Evolutionary conservation across 306 rosid species (phyloP).

Genomic region (Prunus fruticosa): DNA sequence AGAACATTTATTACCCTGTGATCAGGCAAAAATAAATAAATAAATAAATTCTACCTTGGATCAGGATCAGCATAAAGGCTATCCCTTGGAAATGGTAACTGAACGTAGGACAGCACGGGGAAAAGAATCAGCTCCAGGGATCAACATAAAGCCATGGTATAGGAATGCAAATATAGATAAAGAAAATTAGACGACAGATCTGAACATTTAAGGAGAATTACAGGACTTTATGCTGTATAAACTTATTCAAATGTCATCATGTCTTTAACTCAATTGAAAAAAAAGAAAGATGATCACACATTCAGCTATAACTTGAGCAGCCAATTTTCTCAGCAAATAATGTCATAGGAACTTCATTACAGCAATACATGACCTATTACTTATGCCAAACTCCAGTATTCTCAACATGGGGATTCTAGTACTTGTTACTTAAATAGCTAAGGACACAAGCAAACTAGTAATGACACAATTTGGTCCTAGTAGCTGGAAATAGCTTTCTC

Average conservation of each 20-base stretch:
- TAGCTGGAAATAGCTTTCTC: background rate
- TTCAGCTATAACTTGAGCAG: background rate
- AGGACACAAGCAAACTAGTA: background rate
- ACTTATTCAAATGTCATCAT: background rate
- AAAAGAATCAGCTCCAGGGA: conserved; percentile 17
- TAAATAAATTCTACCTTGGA: too few relatives aligned
- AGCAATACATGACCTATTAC: background rate
- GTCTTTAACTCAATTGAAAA: background rate
- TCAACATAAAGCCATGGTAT: conserved; percentile 11
- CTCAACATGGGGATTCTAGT: background rate
- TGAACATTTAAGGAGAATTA: background rate
- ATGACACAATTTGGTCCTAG: background rate
- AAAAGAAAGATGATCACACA: background rate
- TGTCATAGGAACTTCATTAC: background rate
- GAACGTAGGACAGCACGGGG: conserved; percentile 28
- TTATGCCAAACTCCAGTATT: background rate
- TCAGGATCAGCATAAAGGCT: conserved; percentile 84
- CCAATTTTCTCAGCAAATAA: background rate
- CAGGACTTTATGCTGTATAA: background rate
- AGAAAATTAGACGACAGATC: background rate
- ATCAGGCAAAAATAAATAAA: too few relatives aligned
- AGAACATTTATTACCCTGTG: conserved; percentile 23
- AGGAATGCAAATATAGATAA: conserved; percentile 2
- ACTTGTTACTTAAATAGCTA: background rate
- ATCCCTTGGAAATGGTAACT: conserved; percentile 94